These are phyloP conservation scores for Colletotrichum paranaense DNA, from an alignment of 2,329 filamentous ascomycete genomes.

Conservation along the genomic window DNA sequence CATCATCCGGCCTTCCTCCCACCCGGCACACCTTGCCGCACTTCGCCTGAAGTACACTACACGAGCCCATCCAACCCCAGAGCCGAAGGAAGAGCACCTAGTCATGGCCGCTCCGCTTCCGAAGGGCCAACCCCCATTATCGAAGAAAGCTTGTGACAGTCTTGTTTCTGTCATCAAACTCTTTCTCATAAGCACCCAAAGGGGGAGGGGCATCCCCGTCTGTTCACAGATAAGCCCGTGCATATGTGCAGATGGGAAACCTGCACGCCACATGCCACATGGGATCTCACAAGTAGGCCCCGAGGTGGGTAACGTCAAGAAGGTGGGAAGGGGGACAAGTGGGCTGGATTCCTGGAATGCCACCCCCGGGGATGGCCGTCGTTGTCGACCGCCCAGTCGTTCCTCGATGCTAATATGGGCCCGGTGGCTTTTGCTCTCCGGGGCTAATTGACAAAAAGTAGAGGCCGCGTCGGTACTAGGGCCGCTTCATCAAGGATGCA, in stretches of 20 bases:
- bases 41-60: background rate
- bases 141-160: slow-evolving; percentile 21
- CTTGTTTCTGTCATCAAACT: slow-evolving; percentile 28
- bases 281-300: background rate
- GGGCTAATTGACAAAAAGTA: background rate
- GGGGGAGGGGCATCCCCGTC: background rate
- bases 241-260: slow-evolving; percentile 19
- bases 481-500: background rate
- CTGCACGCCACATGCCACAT: background rate
- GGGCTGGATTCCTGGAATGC: background rate
- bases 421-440: background rate
- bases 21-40: slow-evolving; percentile 18
- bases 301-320: background rate
- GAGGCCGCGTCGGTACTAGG: slow-evolving; percentile 9
- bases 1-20: slow-evolving; percentile 9
- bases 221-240: background rate
- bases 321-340: background rate
- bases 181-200: slow-evolving; percentile 1
- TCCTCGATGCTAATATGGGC: background rate
- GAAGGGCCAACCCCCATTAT: background rate
- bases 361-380: slow-evolving; percentile 2
- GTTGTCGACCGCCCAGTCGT: background rate
- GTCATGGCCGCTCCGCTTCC: background rate
- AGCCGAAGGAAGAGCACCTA: no score
- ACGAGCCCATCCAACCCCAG: background rate